A percentile compares a stretch with the other conserved stretches of the same genome.
phyloP scores from a whole-genome alignment of 1,139 yeast genomes.

The Candida glucosophila region DNA sequence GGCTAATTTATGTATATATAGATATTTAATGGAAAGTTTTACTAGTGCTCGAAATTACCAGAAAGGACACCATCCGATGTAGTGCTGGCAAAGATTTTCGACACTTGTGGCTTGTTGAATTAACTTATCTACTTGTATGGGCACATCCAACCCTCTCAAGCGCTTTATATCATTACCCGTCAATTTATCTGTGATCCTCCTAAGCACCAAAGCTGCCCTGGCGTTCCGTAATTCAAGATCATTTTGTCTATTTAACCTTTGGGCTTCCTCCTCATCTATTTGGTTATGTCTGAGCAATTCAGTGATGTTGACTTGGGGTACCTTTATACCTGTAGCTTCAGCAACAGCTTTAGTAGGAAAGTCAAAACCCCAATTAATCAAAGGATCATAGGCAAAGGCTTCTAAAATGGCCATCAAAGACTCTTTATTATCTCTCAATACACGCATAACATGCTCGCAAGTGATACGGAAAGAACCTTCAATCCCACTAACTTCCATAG shows the following conservation, averaged over 20 bases:
- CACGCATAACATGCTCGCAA: conserved; percentile 95
- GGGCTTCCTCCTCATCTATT: conserved; percentile 70
- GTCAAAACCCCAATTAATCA: conserved; percentile 98
- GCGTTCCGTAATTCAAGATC: conserved; percentile 80
- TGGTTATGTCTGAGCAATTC: conserved; percentile 67
- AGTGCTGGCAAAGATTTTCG: conserved; percentile 92
- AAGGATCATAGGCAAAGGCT: conserved; percentile 97
- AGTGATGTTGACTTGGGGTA: conserved; percentile 56
- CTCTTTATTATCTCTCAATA: conserved; percentile 85
- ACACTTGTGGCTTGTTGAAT: conserved; percentile 96
- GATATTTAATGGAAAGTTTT: too few relatives aligned
- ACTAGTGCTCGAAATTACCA: conserved; percentile 50
- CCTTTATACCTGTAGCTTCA: conserved; percentile 61
- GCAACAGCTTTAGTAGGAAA: conserved; percentile 75
- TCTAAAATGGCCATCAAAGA: conserved; percentile 96
- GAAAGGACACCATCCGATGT: conserved; percentile 98
- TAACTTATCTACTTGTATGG: conserved; percentile 86
- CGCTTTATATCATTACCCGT: conserved; percentile 90
- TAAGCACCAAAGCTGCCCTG: conserved; percentile 83
- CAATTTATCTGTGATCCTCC: conserved; percentile 83
- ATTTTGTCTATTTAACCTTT: conserved; percentile 60
- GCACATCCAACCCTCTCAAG: conserved; percentile 62
- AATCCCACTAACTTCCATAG: conserved; percentile 98
- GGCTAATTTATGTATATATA: background rate
- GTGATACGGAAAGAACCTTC: conserved; percentile 97